Base-by-base conservation (phyloP, 2,329 filamentous ascomycete genomes). In the Trichoderma hamatum region DNA sequence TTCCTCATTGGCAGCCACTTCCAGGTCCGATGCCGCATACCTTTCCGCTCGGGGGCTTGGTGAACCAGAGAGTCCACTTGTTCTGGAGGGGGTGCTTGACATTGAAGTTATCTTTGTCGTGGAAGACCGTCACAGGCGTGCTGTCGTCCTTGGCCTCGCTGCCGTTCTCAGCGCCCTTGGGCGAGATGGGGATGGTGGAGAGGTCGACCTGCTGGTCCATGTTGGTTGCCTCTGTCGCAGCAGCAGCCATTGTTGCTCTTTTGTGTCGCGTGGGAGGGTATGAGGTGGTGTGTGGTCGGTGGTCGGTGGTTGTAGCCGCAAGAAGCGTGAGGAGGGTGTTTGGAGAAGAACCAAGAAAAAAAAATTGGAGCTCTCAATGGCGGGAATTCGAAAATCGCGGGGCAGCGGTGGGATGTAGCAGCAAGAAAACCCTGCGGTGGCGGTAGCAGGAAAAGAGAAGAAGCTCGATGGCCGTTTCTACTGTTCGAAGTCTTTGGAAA, bases 31-130 rank as follows among this genome's bases (percentile, higher is more conserved):
- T 13, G 54, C 21, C 61, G 24, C 26, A 51, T 82, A 96, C 94
- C 91, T 96, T 97, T 84, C 94, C 94, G 80, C 90, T 96, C 54
- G 95, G 92, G 66, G 96, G 95, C 88, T 98, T 98, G 77, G 95
- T 98, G 86, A 98, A 99, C 96, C 96, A 99, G 68, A 99, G 86
- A 70, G 96, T 98, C 96, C 96, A 99, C 80, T 92, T 92, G 86
- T 97, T 92, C 88, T 97, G 94, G 71, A 99, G 88, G 74, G 94
- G 95, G 81, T 99, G 96, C 88, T 98, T 99, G 82, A 99, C 96
- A 77, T 97, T 99, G 88, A 99, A 99, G 86, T 99, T 97, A 74
- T 97, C 92, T 75, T 96, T 92, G 83, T 98, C 94, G 80, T 99
- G 94, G 85, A 99, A 99, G 75, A 99, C 95, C 58, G 96, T 99